Percentiles rank a stretch among this genome's conserved stretches.
These are phyloP conservation scores for Stevia rebaudiana DNA, from an alignment of 140 eudicot genomes.

Conservation along the genomic window DNA sequence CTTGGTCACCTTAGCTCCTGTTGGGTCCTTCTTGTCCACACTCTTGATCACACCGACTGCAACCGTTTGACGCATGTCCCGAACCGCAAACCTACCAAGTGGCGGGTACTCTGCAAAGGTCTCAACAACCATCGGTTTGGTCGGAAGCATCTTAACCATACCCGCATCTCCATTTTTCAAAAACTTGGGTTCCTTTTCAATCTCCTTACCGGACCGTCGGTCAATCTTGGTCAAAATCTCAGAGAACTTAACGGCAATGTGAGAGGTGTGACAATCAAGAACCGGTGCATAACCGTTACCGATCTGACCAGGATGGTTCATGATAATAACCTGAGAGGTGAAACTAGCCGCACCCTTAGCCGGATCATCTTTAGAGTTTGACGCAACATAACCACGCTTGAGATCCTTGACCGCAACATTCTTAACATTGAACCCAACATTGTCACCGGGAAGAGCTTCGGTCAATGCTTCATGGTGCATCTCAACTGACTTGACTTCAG, in stretches of 20 bases:
- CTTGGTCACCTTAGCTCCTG: slow-evolving; percentile 43
- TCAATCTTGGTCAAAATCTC: slow-evolving; percentile 44
- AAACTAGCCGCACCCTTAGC: slow-evolving; percentile 44
- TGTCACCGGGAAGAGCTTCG: slow-evolving; percentile 40
- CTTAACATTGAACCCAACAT: slow-evolving; percentile 47
- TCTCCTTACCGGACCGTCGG: slow-evolving; percentile 48
- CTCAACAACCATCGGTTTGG: slow-evolving; percentile 55
- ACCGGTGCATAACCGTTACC: slow-evolving; percentile 49
- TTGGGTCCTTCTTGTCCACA: slow-evolving; percentile 43
- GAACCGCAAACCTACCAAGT: slow-evolving; percentile 45
- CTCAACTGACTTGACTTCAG: slow-evolving; percentile 51
- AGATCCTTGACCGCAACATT: slow-evolving; percentile 52
- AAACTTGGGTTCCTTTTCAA: slow-evolving; percentile 45
- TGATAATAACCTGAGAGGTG: slow-evolving; percentile 47
- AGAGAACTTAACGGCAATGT: slow-evolving; percentile 39
- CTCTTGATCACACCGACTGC: slow-evolving; percentile 50
- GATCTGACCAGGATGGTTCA: slow-evolving; percentile 53
- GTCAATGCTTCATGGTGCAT: slow-evolving; percentile 37
- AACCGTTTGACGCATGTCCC: slow-evolving; percentile 51
- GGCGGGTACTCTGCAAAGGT: slow-evolving; percentile 44
- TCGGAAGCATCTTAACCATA: slow-evolving; percentile 50
- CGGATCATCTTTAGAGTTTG: slow-evolving; percentile 49
- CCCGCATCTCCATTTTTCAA: slow-evolving; percentile 52
- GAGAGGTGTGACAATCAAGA: slow-evolving; percentile 50
- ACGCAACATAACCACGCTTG: slow-evolving; percentile 50